phyloP scores from a whole-genome alignment of 768 basidiomycete genomes.

The Mycena maculata region DNA sequence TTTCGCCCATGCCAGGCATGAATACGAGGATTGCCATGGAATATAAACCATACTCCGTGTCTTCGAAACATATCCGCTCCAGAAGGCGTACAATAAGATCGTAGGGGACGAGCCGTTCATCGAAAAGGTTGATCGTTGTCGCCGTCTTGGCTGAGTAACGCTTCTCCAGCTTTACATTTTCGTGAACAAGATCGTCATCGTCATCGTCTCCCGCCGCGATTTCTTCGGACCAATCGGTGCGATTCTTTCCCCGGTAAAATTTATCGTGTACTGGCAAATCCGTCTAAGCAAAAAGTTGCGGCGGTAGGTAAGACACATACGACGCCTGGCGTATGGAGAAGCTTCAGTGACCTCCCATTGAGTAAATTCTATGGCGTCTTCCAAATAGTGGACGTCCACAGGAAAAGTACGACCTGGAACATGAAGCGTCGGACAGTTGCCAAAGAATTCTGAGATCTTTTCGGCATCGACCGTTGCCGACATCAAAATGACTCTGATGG shows the following conservation, averaged over 20 bases:
- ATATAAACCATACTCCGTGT: slow-evolving; percentile 60
- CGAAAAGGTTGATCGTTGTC: slow-evolving; percentile 83
- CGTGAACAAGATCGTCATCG: slow-evolving; percentile 63
- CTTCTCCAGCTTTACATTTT: slow-evolving; percentile 71
- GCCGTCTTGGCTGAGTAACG: slow-evolving; percentile 84
- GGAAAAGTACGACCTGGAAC: slow-evolving; percentile 97
- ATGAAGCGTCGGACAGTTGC: slow-evolving; percentile 83
- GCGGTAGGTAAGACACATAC: slow-evolving; percentile 53
- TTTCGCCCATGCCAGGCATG: slow-evolving; percentile 95
- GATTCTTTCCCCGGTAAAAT: slow-evolving; percentile 69
- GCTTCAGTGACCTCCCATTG: slow-evolving; percentile 82
- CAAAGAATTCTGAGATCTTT: slow-evolving; percentile 90
- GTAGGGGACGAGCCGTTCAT: slow-evolving; percentile 91
- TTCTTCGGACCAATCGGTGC: slow-evolving; percentile 87
- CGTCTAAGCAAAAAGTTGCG: slow-evolving; percentile 7
- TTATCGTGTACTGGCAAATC: slow-evolving; percentile 66
- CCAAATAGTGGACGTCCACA: slow-evolving; percentile 85
- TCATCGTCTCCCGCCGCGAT: slow-evolving; percentile 70
- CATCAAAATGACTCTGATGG: slow-evolving; percentile 88
- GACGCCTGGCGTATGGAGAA: slow-evolving; percentile 82
- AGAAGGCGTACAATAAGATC: slow-evolving; percentile 88
- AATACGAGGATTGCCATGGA: slow-evolving; percentile 91
- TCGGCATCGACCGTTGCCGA: slow-evolving; percentile 95
- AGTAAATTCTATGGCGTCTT: slow-evolving; percentile 89
- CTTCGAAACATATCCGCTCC: slow-evolving; percentile 84